phyloP scores from a whole-genome alignment of 2,329 filamentous ascomycete species.

The Trichoderma koningii region DNA sequence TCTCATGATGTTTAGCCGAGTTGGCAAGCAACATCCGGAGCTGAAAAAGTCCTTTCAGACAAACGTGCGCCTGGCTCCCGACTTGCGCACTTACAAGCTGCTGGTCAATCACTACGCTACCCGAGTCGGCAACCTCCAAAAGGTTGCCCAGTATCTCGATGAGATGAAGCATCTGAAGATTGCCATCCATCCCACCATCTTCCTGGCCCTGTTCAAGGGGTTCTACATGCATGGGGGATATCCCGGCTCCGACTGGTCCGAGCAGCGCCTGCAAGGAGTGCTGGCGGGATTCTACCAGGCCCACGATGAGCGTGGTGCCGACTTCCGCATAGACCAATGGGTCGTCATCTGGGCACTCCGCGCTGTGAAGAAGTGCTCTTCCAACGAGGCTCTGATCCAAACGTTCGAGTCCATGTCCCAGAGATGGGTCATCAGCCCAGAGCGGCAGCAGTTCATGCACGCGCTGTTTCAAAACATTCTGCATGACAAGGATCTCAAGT shows the following conservation, averaged over 20 bases:
- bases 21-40: conserved; percentile 58
- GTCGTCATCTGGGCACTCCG: conserved; percentile 61
- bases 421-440: conserved; percentile 50
- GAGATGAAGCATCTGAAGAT: conserved; percentile 77
- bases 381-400: conserved; percentile 52
- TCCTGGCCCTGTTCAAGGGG: conserved; percentile 78
- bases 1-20: conserved; percentile 58
- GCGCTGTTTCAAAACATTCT: conserved; percentile 49
- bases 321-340: conserved; percentile 60
- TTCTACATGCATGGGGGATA: conserved; percentile 73
- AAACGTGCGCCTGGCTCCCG: conserved; percentile 66
- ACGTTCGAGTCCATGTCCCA: conserved; percentile 55
- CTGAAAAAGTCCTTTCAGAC: conserved; percentile 60
- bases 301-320: conserved; percentile 49
- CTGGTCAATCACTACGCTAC: conserved; percentile 74
- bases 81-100: conserved; percentile 77
- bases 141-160: conserved; percentile 69
- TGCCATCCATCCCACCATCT: conserved; percentile 73
- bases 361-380: conserved; percentile 65
- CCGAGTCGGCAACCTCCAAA: conserved; percentile 68
- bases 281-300: conserved; percentile 65
- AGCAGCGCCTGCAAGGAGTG: conserved; percentile 65
- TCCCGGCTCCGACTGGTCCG: conserved; percentile 69
- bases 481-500: conserved; percentile 39
- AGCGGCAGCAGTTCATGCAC: conserved; percentile 51